These are phyloP conservation scores for Barbarea vulgaris DNA, from an alignment of 345 rosid species.

Conservation along the genomic window DNA sequence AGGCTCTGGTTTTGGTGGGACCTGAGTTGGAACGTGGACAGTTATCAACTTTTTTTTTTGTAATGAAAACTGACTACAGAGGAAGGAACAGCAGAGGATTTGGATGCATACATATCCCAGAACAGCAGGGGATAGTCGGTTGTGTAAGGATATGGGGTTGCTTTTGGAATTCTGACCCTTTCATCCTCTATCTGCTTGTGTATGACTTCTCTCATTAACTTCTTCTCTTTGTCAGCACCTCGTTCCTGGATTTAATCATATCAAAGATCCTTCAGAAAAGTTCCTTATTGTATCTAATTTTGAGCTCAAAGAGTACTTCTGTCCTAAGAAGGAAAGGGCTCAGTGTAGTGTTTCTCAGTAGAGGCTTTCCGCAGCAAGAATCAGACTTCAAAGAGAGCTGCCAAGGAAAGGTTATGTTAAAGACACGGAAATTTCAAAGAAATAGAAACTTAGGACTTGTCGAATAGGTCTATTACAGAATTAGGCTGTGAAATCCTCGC, in stretches of 20 bases:
- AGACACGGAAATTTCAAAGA: background rate
- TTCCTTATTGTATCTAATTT: background rate
- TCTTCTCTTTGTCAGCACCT: constrained; percentile 79
- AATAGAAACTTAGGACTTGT: background rate
- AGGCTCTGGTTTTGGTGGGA: constrained; percentile 78
- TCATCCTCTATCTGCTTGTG: constrained; percentile 71
- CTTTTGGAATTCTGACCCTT: constrained; percentile 68
- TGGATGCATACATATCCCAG: constrained; percentile 52
- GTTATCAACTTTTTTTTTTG: background rate
- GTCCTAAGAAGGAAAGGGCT: constrained; percentile 74
- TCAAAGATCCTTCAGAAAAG: background rate
- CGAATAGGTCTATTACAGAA: constrained; percentile 57
- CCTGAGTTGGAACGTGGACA: constrained; percentile 37
- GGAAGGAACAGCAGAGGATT: background rate
- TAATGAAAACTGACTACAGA: background rate
- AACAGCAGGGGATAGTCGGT: constrained; percentile 91
- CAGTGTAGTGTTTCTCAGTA: constrained; percentile 65
- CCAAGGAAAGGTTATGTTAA: constrained; percentile 21
- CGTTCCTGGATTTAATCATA: constrained; percentile 58
- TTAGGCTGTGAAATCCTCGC: constrained; percentile 64
- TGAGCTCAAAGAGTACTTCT: constrained; percentile 49
- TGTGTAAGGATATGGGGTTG: constrained; percentile 82
- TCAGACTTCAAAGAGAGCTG: constrained; percentile 84
- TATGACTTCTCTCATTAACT: constrained; percentile 55
- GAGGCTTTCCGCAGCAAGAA: constrained; percentile 46